Evolutionary conservation across 106 monocot species (phyloP).

Genomic region (Platanthera guangdongensis): DNA sequence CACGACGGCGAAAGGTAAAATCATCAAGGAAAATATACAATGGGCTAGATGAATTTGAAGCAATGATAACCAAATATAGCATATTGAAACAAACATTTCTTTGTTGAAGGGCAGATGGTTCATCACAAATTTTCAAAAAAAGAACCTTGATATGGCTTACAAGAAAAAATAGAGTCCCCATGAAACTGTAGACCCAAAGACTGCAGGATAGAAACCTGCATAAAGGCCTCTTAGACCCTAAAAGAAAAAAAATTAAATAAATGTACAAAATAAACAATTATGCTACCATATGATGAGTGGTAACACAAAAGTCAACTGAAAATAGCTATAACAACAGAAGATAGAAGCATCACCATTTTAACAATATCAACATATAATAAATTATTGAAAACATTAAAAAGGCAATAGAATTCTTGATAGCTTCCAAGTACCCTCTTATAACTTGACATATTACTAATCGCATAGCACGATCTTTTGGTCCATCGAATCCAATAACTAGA

Average conservation of each 20-base stretch:
- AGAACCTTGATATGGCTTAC: slow-evolving; percentile 31
- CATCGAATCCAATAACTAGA: neutral
- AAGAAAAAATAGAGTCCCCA: slow-evolving; percentile 98
- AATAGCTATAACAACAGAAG: neutral
- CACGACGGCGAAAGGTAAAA: neutral
- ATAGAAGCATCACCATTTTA: neutral
- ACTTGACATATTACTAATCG: neutral
- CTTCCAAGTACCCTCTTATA: neutral
- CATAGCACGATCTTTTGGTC: neutral
- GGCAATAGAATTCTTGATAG: neutral
- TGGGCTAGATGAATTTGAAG: neutral
- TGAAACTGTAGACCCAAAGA: slow-evolving; percentile 85
- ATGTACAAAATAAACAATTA: slow-evolving; percentile 4
- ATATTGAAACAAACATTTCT: neutral
- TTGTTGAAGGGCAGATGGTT: neutral
- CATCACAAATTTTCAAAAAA: neutral
- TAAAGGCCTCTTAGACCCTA: slow-evolving; percentile 91
- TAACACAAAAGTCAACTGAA: neutral
- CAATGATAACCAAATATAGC: neutral
- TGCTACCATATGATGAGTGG: neutral
- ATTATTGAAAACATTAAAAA: neutral
- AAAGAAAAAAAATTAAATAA: slow-evolving; percentile 10
- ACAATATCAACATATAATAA: slow-evolving; percentile 4
- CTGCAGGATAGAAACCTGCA: slow-evolving; percentile 89
- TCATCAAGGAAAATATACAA: neutral